These are phyloP conservation scores for Schizosaccharomyces versatilis DNA, from an alignment of 1,139 yeast genomes.

Conservation along the genomic window DNA sequence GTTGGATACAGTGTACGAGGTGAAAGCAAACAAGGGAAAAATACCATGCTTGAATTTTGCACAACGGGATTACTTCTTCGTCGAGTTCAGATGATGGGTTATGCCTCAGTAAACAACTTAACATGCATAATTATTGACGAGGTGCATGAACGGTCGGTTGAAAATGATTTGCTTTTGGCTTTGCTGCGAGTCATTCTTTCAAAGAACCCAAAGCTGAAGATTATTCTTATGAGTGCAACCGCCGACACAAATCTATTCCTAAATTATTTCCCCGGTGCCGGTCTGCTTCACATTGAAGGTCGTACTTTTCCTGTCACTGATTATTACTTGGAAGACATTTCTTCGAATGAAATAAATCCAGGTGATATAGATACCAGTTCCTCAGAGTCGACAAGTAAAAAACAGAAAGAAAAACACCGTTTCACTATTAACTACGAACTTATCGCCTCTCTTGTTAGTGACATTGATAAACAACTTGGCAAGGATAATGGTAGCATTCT, in stretches of 20 bases:
- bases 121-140: conserved; percentile 65
- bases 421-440: conserved; percentile 46
- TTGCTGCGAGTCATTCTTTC: conserved; percentile 27
- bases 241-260: conserved; percentile 52
- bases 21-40: conserved; percentile 39
- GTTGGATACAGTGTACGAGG: conserved; percentile 84
- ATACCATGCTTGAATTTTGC: conserved; percentile 58
- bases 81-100: conserved; percentile 36
- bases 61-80: conserved; percentile 83
- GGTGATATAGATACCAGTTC: conserved; percentile 1
- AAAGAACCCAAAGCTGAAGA: conserved; percentile 28
- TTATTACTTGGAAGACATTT: conserved; percentile 41
- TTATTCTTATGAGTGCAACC: conserved; percentile 86
- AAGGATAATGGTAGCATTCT: conserved; percentile 46
- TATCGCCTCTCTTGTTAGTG: conserved; percentile 32
- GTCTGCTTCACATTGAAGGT: conserved; percentile 53
- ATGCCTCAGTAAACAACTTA: conserved; percentile 27
- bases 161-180: conserved; percentile 60
- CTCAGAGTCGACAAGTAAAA: too few relatives aligned
- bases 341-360: neutral
- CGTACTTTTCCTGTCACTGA: conserved; percentile 81
- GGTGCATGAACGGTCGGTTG: conserved; percentile 86
- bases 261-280: conserved; percentile 30
- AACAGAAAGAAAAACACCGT: neutral
- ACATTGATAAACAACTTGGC: conserved; percentile 29